Conservation (phyloP, 768 basidiomycete genomes). For the Pisolithus albus region DNA sequence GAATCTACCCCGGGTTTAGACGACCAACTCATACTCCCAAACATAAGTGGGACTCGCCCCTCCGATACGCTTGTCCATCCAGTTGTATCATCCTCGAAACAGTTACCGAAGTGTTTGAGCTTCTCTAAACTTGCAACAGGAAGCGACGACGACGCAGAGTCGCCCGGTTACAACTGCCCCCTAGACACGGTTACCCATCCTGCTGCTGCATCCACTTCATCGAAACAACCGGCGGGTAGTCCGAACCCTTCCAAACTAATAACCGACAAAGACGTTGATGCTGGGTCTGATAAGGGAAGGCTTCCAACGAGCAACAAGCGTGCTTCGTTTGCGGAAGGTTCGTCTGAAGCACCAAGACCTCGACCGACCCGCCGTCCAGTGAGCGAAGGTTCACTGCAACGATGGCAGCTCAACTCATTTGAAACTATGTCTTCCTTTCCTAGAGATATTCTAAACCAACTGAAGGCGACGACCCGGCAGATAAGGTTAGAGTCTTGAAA, state of each 20-base stretch:
- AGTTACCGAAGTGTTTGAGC: background rate
- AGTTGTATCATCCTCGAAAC: too few relatives aligned
- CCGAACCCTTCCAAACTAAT: constrained; percentile 15
- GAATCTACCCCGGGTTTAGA: constrained; percentile 7
- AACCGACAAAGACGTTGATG: constrained; percentile 22
- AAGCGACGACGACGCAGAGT: constrained; percentile 20
- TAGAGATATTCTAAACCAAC: constrained; percentile 20
- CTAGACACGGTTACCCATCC: constrained; percentile 8
- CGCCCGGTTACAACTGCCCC: constrained; percentile 5
- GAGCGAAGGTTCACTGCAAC: background rate
- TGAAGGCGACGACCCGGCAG: constrained; percentile 10
- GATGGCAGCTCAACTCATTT: background rate
- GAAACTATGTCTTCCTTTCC: background rate
- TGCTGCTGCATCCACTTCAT: background rate
- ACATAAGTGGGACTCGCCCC: constrained; percentile 5
- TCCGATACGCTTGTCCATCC: constrained; percentile 8
- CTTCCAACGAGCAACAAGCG: constrained; percentile 17
- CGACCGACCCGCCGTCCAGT: constrained; percentile 26
- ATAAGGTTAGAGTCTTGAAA: constrained; percentile 17
- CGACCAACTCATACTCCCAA: constrained; percentile 11
- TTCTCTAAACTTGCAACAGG: constrained; percentile 22
- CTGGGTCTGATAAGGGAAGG: constrained; percentile 16
- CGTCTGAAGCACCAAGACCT: constrained; percentile 11
- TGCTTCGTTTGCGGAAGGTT: constrained; percentile 17
- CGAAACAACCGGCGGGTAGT: too few relatives aligned